Evolutionary conservation across 2,329 filamentous ascomycete species (phyloP).

Genomic region (Chaetomium globosum): DNA sequence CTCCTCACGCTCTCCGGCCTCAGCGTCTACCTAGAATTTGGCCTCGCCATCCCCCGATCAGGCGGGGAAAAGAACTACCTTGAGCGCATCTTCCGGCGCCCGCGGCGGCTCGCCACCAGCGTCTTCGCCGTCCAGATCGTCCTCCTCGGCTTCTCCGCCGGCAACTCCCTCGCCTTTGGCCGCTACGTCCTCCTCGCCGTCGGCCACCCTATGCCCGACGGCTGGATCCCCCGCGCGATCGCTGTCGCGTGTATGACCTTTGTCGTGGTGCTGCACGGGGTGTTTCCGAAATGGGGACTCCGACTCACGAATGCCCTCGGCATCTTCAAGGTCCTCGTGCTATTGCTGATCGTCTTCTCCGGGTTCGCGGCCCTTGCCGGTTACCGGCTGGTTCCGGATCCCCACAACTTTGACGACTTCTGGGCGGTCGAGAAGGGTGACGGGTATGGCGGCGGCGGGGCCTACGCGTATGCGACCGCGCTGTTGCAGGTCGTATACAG

Average conservation of each 20-base stretch:
- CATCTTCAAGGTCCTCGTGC: slow-evolving; percentile 61
- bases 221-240: slow-evolving; percentile 61
- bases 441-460: slow-evolving; percentile 36
- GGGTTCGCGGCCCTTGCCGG: slow-evolving; percentile 61
- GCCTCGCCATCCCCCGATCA: slow-evolving; percentile 64
- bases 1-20: slow-evolving; percentile 62
- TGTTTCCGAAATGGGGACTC: slow-evolving; percentile 60
- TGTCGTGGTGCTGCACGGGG: slow-evolving; percentile 54
- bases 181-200: slow-evolving; percentile 51
- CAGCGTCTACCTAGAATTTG: slow-evolving; percentile 65
- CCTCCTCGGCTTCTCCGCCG: slow-evolving; percentile 62
- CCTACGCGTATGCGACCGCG: slow-evolving; percentile 57
- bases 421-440: slow-evolving; percentile 48
- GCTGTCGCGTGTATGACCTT: slow-evolving; percentile 58
- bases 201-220: slow-evolving; percentile 51
- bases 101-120: slow-evolving; percentile 60
- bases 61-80: slow-evolving; percentile 70
- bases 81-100: slow-evolving; percentile 62
- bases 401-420: slow-evolving; percentile 60
- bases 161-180: slow-evolving; percentile 62
- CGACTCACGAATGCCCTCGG: slow-evolving; percentile 61
- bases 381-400: slow-evolving; percentile 48
- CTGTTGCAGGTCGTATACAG: slow-evolving; percentile 62
- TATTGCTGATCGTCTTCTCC: slow-evolving; percentile 64
- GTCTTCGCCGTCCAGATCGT: slow-evolving; percentile 64